These are phyloP conservation scores for Trichosporon sp. DNA, from an alignment of 1,284 basidiomycete species.

Conservation along the genomic window DNA sequence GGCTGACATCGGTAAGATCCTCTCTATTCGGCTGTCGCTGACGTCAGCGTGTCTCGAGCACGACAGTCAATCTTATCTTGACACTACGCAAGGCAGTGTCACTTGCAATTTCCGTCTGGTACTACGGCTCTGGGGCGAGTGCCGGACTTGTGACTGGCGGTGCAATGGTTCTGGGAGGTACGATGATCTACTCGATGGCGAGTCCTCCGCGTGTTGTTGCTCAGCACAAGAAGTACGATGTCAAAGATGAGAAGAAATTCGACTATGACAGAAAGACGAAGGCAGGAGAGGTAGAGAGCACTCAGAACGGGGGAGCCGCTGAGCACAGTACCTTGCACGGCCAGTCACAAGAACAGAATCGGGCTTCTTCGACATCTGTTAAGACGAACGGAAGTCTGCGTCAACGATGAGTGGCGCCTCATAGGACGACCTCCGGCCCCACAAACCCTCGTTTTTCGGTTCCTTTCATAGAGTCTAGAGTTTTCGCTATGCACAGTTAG, in stretches of 20 bases:
- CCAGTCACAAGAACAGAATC: not conserved
- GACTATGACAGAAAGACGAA: not conserved
- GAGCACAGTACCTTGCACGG: not conserved
- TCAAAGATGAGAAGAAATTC: not conserved
- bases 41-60: slow-evolving; percentile 57
- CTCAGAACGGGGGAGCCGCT: not conserved
- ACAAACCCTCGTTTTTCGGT: not conserved
- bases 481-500: not conserved
- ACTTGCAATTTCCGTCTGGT: slow-evolving; percentile 57
- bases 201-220: slow-evolving; percentile 6
- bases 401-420: not conserved
- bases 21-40: slow-evolving; percentile 43
- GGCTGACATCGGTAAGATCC: slow-evolving; percentile 57
- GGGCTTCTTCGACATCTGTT: not conserved
- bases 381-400: not conserved
- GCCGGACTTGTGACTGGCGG: slow-evolving; percentile 40
- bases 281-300: not conserved
- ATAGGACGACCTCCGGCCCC: not conserved
- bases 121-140: slow-evolving; percentile 39
- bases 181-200: slow-evolving; percentile 27
- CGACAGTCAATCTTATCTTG: slow-evolving; percentile 81
- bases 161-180: slow-evolving; percentile 38
- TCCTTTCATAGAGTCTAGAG: not conserved
- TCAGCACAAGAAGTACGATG: slow-evolving; percentile 2
- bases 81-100: slow-evolving; percentile 85